Percentiles rank a stretch among this genome's conserved stretches.
phyloP scores from a whole-genome alignment of 169 alveolate species.

The Plasmodium vinckei region DNA sequence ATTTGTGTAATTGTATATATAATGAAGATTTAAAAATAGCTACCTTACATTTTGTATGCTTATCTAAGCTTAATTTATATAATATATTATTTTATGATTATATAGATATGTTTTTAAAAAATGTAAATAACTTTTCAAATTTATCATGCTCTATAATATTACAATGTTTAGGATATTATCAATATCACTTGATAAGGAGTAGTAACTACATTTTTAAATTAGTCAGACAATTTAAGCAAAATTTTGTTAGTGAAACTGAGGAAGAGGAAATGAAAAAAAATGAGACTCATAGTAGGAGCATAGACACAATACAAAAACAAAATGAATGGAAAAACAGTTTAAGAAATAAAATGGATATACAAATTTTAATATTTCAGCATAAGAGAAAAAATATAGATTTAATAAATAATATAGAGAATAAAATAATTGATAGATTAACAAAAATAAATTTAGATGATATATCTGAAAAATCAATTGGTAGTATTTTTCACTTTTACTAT shows the following conservation, averaged over 20 bases:
- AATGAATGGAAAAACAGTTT: neutral
- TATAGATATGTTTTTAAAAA: conserved; percentile 8
- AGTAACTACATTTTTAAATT: conserved; percentile 12
- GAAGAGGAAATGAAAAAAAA: neutral
- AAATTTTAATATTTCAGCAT: neutral
- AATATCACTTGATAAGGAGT: conserved; percentile 6
- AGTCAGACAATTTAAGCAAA: neutral
- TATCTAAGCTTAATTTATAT: conserved; percentile 35
- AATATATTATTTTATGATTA: conserved; percentile 47
- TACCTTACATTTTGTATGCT: conserved; percentile 37
- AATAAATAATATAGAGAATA: conserved; percentile 32
- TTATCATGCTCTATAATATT: conserved; percentile 36
- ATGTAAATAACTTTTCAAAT: conserved; percentile 13
- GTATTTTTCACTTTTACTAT: conserved; percentile 66
- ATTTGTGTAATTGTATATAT: neutral
- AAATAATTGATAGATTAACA: conserved; percentile 21
- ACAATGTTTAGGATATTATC: conserved; percentile 62
- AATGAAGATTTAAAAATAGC: conserved; percentile 32
- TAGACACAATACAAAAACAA: neutral
- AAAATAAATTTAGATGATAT: conserved; percentile 13
- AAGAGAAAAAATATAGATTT: conserved; percentile 5
- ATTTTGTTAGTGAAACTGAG: neutral
- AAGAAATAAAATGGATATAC: neutral
- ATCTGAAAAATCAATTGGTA: conserved; percentile 50
- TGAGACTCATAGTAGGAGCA: neutral